A percentile compares a stretch with the other conserved stretches of the same genome.
Conservation (phyloP, 192 early-diverging fungal species). For the Umbelopsis ramanniana region DNA sequence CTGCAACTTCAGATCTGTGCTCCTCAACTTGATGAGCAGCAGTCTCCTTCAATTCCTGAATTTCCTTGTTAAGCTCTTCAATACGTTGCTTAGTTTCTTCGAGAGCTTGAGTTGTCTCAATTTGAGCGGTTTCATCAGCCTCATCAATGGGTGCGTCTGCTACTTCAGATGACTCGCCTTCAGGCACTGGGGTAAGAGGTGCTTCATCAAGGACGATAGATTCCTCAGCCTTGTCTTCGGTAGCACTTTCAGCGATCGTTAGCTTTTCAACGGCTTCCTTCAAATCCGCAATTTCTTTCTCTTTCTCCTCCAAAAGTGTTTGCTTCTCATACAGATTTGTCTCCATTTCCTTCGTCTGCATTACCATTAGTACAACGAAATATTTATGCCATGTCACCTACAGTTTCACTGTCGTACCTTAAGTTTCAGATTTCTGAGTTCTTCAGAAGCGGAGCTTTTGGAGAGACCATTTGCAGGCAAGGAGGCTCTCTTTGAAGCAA, state of each 20-base stretch:
- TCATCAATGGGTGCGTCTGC: not conserved
- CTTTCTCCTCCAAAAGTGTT: conserved; percentile 5
- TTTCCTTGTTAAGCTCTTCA: conserved; percentile 4
- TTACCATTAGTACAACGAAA: not conserved
- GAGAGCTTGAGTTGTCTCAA: not conserved
- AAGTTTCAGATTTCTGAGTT: conserved; percentile 9
- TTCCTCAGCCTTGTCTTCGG: not conserved
- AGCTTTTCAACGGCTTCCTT: conserved; percentile 13
- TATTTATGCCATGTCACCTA: not conserved
- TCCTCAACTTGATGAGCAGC: not conserved
- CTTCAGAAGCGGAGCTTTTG: conserved; percentile 2
- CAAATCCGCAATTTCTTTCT: conserved; percentile 14
- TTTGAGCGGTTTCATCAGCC: not conserved
- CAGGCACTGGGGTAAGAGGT: not conserved
- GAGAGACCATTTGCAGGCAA: conserved; percentile 1
- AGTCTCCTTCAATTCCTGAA: not conserved
- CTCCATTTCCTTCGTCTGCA: conserved; percentile 9
- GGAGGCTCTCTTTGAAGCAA: not conserved
- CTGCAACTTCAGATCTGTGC: not conserved
- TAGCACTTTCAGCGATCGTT: not conserved
- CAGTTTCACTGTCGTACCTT: not conserved
- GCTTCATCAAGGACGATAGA: not conserved
- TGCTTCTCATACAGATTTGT: conserved; percentile 1
- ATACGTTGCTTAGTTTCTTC: not conserved
- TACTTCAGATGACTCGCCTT: not conserved